Percentiles rank a stretch among this genome's conserved stretches.
phyloP scores from a whole-genome alignment of 192 early-diverging fungal species.

The Linnemannia schmuckeri region DNA sequence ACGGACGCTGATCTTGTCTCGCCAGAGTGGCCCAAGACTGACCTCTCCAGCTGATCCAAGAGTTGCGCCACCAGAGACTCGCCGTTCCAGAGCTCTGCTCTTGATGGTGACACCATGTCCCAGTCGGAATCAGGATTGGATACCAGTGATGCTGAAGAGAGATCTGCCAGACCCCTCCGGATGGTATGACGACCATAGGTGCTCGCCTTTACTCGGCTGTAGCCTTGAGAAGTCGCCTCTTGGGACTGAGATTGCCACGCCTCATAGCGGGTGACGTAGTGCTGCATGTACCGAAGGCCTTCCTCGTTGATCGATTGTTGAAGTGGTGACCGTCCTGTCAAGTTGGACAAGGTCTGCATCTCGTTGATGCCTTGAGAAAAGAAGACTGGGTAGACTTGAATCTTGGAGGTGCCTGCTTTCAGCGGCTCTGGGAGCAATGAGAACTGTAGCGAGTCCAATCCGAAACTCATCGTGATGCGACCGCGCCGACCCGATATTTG shows the following conservation, averaged over 20 bases:
- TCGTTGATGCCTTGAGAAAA: constrained; percentile 54
- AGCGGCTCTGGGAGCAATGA: constrained; percentile 35
- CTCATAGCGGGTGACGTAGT: constrained; percentile 30
- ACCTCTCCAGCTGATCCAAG: constrained; percentile 28
- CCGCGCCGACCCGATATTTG: constrained; percentile 43
- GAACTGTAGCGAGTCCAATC: constrained; percentile 41
- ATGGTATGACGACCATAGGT: constrained; percentile 16
- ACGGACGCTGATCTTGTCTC: not conserved
- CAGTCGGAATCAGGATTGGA: constrained; percentile 37
- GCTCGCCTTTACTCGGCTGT: not conserved
- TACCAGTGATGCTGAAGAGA: constrained; percentile 29
- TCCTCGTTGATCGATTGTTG: constrained; percentile 42
- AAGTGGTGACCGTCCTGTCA: constrained; percentile 35
- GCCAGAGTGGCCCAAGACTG: constrained; percentile 30
- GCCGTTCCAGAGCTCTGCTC: constrained; percentile 32
- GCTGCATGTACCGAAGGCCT: constrained; percentile 46
- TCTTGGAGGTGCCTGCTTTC: constrained; percentile 26
- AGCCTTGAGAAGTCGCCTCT: not conserved
- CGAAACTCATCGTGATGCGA: constrained; percentile 32
- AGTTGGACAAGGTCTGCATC: constrained; percentile 52
- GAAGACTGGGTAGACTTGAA: constrained; percentile 33
- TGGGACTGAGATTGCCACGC: constrained; percentile 29
- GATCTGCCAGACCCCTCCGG: not conserved
- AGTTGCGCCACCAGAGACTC: constrained; percentile 33
- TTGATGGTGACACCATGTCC: constrained; percentile 34